phyloP scores from a whole-genome alignment of 106 monocot species.

The Dendrobium chrysotoxum region DNA sequence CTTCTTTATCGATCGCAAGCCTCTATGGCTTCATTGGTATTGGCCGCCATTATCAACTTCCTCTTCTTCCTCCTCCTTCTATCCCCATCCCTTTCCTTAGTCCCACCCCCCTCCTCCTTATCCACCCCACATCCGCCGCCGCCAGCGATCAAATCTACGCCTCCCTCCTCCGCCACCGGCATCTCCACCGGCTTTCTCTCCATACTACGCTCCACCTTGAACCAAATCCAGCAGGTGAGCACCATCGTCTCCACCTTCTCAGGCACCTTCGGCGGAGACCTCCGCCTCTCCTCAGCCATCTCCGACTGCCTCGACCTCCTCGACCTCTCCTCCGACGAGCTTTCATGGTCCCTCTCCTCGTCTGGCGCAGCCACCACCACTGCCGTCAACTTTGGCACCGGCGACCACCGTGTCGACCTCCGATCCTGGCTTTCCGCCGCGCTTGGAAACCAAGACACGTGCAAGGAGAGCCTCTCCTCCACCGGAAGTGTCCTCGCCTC shows the following conservation, averaged over 20 bases:
- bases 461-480: constrained; percentile 41
- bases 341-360: constrained; percentile 38
- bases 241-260: constrained; percentile 39
- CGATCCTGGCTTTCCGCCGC: constrained; percentile 65
- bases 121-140: not conserved
- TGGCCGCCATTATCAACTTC: not conserved
- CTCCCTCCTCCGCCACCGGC: not conserved
- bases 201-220: constrained; percentile 46
- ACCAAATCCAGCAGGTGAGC: constrained; percentile 37
- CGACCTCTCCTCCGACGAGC: constrained; percentile 73
- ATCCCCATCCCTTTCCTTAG: not conserved
- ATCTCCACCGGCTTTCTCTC: constrained; percentile 30
- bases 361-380: not conserved
- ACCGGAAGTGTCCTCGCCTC: constrained; percentile 26
- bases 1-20: too few species aligned
- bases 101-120: not conserved
- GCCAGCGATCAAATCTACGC: not conserved
- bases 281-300: constrained; percentile 71
- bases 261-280: constrained; percentile 37
- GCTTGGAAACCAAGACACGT: constrained; percentile 65
- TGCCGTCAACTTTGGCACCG: not conserved
- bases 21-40: not conserved
- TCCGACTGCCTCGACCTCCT: constrained; percentile 94
- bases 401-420: constrained; percentile 24
- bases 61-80: not conserved